These are phyloP conservation scores for Heterotrichella gracilis DNA, from an alignment of 352 stramenopile genomes.

Conservation along the genomic window DNA sequence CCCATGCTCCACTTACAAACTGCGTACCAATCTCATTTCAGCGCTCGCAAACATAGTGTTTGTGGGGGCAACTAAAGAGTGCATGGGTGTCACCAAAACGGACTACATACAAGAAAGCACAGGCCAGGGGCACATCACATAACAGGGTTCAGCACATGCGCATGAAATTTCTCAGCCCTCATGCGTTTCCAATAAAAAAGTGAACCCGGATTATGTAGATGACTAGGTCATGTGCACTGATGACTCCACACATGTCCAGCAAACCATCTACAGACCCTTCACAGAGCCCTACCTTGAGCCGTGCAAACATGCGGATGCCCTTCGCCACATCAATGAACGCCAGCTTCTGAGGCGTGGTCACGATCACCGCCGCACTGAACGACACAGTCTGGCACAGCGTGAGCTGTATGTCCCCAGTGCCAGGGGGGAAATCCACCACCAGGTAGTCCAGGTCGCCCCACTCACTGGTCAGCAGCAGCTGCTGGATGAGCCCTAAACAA, in stretches of 20 bases:
- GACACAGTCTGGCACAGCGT: conserved; percentile 80
- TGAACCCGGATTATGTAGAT: background rate
- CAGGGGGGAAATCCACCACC: conserved; percentile 83
- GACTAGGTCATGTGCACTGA: background rate
- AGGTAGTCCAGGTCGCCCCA: conserved; percentile 98
- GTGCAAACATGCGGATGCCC: conserved; percentile 86
- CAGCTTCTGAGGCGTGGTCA: conserved; percentile 87
- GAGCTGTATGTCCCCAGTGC: conserved; percentile 94
- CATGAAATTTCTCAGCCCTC: too few species aligned
- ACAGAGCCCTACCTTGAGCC: conserved; percentile 55
- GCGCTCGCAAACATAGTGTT: too few species aligned
- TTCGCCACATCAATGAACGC: conserved; percentile 91
- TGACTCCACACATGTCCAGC: background rate
- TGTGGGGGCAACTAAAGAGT: too few species aligned
- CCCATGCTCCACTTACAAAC: too few species aligned
- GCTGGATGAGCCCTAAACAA: conserved; percentile 38
- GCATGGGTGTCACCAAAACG: too few species aligned
- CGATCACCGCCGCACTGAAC: conserved; percentile 80
- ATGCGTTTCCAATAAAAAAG: background rate
- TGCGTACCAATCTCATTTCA: too few species aligned
- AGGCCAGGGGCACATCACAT: too few species aligned
- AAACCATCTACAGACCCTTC: background rate
- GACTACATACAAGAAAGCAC: too few species aligned
- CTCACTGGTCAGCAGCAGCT: conserved; percentile 61
- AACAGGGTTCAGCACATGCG: too few species aligned